Base-by-base conservation (phyloP, 2,329 filamentous ascomycete species). In the Basipetospora chlamydospora region DNA sequence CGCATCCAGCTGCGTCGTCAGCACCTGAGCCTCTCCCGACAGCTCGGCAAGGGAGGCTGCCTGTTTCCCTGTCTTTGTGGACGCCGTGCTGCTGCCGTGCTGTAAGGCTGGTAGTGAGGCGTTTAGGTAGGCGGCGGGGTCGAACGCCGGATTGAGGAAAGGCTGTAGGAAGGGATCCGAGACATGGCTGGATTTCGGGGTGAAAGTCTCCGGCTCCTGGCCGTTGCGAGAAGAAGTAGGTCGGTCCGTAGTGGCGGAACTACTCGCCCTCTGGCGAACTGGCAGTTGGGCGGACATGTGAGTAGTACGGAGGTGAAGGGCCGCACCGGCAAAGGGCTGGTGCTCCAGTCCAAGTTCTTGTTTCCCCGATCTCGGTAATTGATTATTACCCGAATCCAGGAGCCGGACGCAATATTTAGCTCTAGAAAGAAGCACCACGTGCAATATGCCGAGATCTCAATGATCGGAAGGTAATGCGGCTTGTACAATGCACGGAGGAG, bases 1-100 rank as follows among this genome's bases (percentile, higher is more conserved):
- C 7, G 84, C 80, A 51, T 83, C 92, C 49, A 96, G 73, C 50
- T 88, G 82, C 1, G 86, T 83, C 32, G 95, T 67, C n/a, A 92
- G 67, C 3, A 77, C 68, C 56, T 95, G 87, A 1, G 87, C 80
- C 51, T 86, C 82, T 0, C 77, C 67, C 2, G 85, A 86, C 35
- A 94, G 61, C 41, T 88, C 77, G n/a, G 79, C 64, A 32, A 94
- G 66, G 3, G 80, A 66, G 5, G 78, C 67, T 4, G 40, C 11
- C 41, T 47, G 6, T 41, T 39, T 29, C 46, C 47, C 26, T 10
- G 41, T 41, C 38, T 43, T 39, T n/a, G 44, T 39, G 12, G 12
- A 16, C 3, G 22, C 16, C 5, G 50, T 46, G 21, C n/a, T n/a
- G n/a, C 53, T 45, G 49, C 48, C 60, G 50, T 56, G 60, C 43